phyloP scores from a whole-genome alignment of 306 rosid genomes.

The Pyrus betulifolia region DNA sequence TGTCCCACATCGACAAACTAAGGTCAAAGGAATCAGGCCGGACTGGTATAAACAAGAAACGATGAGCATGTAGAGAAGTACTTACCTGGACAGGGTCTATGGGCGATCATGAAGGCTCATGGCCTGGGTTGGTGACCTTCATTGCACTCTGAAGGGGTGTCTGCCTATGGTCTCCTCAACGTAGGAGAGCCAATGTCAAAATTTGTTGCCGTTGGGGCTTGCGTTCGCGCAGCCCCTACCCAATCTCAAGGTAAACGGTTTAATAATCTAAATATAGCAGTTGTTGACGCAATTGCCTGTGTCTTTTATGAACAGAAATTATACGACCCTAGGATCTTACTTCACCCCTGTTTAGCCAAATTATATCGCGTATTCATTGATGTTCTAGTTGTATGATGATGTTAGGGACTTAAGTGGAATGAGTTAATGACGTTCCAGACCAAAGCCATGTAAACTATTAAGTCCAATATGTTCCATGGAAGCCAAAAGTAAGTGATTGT shows the following conservation, averaged over 20 bases:
- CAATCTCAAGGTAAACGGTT: neutral
- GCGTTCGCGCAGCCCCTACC: conserved; percentile 56
- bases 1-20: neutral
- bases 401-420: too few species aligned
- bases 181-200: conserved; percentile 46
- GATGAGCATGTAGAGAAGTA: rapidly evolving
- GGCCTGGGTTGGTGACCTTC: neutral
- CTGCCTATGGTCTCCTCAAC: conserved; percentile 31
- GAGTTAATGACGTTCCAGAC: too few species aligned
- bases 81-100: neutral
- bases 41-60: neutral
- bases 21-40: neutral
- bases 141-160: neutral
- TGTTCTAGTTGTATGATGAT: too few species aligned
- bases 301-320: too few species aligned
- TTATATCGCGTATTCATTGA: too few species aligned
- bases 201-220: conserved; percentile 50
- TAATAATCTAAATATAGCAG: rapidly evolving
- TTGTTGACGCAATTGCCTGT: too few species aligned
- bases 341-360: too few species aligned
- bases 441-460: too few species aligned
- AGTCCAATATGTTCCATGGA: too few species aligned
- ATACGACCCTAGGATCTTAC: too few species aligned
- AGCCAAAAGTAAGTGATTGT: too few species aligned
- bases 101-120: neutral